Evolutionary conservation across 768 basidiomycete species (phyloP), one percentile per base, ranked within the genome.

Genomic region (Suillus cothurnatus): DNA sequence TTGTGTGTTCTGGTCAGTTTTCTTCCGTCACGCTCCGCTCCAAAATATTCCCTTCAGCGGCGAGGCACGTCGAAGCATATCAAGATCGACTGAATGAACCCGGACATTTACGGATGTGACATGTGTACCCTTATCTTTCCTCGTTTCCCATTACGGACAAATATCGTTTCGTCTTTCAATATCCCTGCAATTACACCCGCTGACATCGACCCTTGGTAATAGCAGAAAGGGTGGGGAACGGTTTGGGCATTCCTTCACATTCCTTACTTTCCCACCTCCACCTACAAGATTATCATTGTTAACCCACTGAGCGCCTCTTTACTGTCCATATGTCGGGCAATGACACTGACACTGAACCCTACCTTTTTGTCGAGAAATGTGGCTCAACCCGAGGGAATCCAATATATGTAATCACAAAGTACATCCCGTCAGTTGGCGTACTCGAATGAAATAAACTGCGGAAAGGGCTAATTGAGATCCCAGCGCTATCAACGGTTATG

Each of bases 341-440:
- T 50, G 66, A 73, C 34, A 49, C 66, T 50, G 66, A 73, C 32
- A 49, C 67, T 65, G 75, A 77, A 64, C 80, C 79, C 49, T 76
- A 76, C 63, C 77, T 80, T 56, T 72, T 81, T 61, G 77, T 80
- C 38, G 79, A 80, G 70, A 81, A 81, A 69, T 80, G 79, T 63
- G 79, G 79, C 12, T 76, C 80, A 41, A 76, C 76, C 36, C 74
- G 80, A n/a, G 79, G 80, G 55, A 77, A 74, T 60, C 79, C 79
- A 59, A 81, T 80, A 68, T 80, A 80, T 63, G 79, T 80, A 68
- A 81, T 80, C 71, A 80, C 79, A 23, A 80, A 80, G 69, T 68
- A 80, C 56, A 77, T 70, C 43, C 80, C 79, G 80, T 81, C 66
- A 80, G 79, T 80, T 34, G 58, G 50, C 61, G 47, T 52, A 55